Evolutionary conservation across 1,139 yeast genomes (phyloP), one percentile per base, ranked within the genome.

Genomic region (Blastobotrys proliferans): DNA sequence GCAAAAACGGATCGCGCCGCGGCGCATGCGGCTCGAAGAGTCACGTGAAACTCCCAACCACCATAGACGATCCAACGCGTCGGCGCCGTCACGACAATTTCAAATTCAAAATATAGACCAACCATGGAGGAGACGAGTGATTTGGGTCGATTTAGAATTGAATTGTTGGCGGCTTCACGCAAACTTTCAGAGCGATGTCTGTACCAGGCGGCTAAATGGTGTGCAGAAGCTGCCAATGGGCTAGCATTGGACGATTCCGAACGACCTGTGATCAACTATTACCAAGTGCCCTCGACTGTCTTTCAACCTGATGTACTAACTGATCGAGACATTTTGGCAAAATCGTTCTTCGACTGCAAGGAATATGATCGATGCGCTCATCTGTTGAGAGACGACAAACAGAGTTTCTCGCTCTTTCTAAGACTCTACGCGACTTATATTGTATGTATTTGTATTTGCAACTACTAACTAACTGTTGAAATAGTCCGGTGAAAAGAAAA

Each of bases 291-390:
- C 30, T 25, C 55, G 18, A 40, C 49, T 31, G 49, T 45, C 35
- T 34, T 45, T 35, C 28, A 45, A 25, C 46, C 29, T 19, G 43
- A 45, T 18, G 19, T 28, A 18, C 29, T 41, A 21, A 13, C 32
- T 32, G 35, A 37, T 41, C 44, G 49, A 38, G 51, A 67, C 11
- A 55, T 77, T 10, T 66, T 87, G 22, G 97, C 94, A 0, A 78
- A 79, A 46, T 62, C 86, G 0, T 82, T 84, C 55, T 87, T 92
- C 67, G 83, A 79, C 55, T 79, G 90, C 57, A 82, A 84, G 54
- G 98, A 92, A 60, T 90, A 82, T 58, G 94, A 83, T 47, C 67
- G 98, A 26, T 85, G 94, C 47, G 79, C 85, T 1, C 69, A 72
- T 52, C 72, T 72, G 16, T 66, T 90, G 47, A 70, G 69, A 44